Conservation (phyloP, 2,329 filamentous ascomycete genomes). For the Colletotrichum neosansevieriae region DNA sequence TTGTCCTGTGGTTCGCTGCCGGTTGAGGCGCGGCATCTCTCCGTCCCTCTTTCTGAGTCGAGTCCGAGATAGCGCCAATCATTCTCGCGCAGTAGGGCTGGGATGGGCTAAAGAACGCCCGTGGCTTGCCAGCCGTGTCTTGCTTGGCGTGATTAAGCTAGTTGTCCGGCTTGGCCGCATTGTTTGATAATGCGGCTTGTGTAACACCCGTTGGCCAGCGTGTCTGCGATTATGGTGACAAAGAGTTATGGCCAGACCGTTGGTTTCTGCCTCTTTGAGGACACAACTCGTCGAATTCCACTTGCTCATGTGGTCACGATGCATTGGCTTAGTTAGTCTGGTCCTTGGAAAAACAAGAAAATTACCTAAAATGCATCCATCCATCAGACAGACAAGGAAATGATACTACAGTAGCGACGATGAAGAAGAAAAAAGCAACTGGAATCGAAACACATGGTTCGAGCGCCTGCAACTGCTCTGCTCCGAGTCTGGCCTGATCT, state of each 20-base stretch:
- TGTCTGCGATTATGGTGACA: slow-evolving; percentile 10
- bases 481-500: slow-evolving; percentile 11
- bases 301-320: slow-evolving; percentile 18
- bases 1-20: background rate
- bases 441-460: slow-evolving; percentile 34
- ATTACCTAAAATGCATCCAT: background rate
- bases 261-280: background rate
- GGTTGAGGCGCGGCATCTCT: slow-evolving; percentile 13
- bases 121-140: slow-evolving; percentile 1
- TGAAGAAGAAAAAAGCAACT: slow-evolving; percentile 8
- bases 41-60: background rate
- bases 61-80: slow-evolving; percentile 4
- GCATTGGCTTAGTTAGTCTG: background rate
- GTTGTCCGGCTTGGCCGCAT: slow-evolving; percentile 19
- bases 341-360: slow-evolving; percentile 3
- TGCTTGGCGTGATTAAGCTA: slow-evolving; percentile 13
- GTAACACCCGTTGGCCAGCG: background rate
- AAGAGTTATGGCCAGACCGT: slow-evolving; percentile 1
- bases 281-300: background rate
- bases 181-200: slow-evolving; percentile 3
- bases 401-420: background rate
- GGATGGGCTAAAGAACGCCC: slow-evolving; percentile 19
- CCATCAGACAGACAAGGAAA: slow-evolving; percentile 6
- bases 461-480: slow-evolving; percentile 37
- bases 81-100: background rate